A percentile compares a stretch with the other conserved stretches of the same genome.
Conservation (phyloP, 75 land plant genomes). For the Picea glauca region DNA sequence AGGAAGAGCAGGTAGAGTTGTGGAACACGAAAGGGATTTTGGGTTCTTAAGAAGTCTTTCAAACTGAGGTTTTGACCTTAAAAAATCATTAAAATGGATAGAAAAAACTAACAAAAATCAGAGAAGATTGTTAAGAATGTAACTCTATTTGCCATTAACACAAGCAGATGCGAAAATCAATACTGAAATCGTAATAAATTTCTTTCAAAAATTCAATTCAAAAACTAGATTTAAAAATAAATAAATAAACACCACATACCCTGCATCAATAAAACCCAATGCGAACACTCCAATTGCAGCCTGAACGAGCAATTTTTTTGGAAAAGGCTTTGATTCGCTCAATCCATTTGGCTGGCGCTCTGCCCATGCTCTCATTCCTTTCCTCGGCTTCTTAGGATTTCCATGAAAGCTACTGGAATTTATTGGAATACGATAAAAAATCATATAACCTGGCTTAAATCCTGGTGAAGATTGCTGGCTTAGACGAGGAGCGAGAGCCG, state of each 20-base stretch:
- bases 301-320: conserved; percentile 18
- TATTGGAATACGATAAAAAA: too few relatives aligned
- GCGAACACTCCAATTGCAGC: conserved; percentile 41
- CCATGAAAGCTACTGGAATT: neutral
- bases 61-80: too few relatives aligned
- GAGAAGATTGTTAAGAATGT: too few relatives aligned
- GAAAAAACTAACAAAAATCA: too few relatives aligned
- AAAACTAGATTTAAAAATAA: neutral
- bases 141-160: neutral
- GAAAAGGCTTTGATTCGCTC: neutral
- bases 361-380: neutral
- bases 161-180: neutral
- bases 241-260: conserved; percentile 19
- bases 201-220: neutral
- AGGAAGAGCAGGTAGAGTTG: too few relatives aligned
- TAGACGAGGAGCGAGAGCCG: too few relatives aligned
- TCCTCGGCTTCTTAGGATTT: neutral
- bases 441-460: too few relatives aligned
- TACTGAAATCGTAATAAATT: neutral
- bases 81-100: too few relatives aligned
- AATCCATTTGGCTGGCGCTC: neutral
- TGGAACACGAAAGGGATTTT: too few relatives aligned
- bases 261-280: conserved; percentile 66
- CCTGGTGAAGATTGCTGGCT: too few relatives aligned
- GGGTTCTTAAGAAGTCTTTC: too few relatives aligned